Percentiles rank a stretch among this genome's conserved stretches.
Conservation (phyloP, 2,329 filamentous ascomycete genomes). For the Blastomyces parvus region DNA sequence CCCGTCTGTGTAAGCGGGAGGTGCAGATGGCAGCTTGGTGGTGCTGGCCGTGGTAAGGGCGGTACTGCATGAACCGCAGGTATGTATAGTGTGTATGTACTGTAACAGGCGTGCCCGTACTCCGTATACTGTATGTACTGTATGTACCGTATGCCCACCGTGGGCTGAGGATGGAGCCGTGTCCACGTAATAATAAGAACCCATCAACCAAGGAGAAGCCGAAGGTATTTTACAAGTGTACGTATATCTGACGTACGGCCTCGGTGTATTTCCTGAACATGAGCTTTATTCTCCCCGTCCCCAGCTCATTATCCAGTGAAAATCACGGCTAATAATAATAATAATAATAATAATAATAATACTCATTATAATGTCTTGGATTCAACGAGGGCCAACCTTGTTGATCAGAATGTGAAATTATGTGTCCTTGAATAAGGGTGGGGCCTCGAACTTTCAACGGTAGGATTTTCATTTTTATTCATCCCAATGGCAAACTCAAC, state of each 20-base stretch:
- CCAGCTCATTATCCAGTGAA: neutral
- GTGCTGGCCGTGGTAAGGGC: too few relatives aligned
- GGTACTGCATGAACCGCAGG: too few relatives aligned
- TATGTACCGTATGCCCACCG: neutral
- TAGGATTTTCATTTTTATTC: too few relatives aligned
- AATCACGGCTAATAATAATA: neutral
- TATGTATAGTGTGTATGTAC: too few relatives aligned
- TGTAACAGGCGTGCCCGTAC: too few relatives aligned
- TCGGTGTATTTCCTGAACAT: neutral
- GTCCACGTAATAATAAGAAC: neutral
- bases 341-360: too few relatives aligned
- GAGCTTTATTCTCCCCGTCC: neutral
- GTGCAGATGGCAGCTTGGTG: neutral
- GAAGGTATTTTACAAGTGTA: neutral
- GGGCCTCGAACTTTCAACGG: neutral
- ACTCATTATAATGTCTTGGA: too few relatives aligned
- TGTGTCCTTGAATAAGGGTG: neutral
- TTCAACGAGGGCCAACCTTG: neutral
- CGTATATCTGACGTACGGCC: neutral
- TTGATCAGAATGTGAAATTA: neutral
- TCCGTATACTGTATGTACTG: too few relatives aligned
- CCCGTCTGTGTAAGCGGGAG: neutral
- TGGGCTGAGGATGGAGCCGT: neutral
- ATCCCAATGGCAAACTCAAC: neutral
- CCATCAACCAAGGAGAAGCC: neutral